Conservation (phyloP, 371 early-diverging fungal genomes). For the Mortierella sp. region DNA sequence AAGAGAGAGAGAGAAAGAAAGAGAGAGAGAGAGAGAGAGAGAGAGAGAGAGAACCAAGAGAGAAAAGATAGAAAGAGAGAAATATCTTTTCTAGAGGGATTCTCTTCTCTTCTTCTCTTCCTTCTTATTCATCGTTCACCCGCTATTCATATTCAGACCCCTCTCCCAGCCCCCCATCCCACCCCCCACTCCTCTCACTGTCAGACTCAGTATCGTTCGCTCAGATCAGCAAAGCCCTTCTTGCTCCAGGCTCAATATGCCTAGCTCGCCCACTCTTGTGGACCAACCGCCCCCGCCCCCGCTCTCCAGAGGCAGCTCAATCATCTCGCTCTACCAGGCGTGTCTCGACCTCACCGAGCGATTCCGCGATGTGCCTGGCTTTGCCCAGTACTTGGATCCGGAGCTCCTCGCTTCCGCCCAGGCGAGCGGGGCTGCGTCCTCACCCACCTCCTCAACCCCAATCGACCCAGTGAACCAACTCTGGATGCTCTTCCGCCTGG, state of each 20-base stretch:
- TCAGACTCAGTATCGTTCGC: background rate
- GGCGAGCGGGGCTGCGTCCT: too few species aligned
- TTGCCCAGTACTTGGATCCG: conserved; percentile 60
- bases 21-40: background rate
- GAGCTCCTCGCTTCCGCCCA: conserved; percentile 46
- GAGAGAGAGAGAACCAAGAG: too few species aligned
- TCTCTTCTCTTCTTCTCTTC: background rate
- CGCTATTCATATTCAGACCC: conserved; percentile 3
- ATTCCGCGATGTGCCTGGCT: conserved; percentile 62
- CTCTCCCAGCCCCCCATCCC: background rate
- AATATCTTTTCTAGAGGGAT: too few species aligned
- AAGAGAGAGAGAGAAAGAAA: too few species aligned
- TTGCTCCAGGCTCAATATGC: conserved; percentile 6
- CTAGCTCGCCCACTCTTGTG: conserved; percentile 8
- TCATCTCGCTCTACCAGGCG: conserved; percentile 65
- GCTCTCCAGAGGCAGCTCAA: conserved; percentile 6
- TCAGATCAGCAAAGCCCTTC: background rate
- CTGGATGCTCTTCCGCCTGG: conserved; percentile 89
- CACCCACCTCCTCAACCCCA: conserved; percentile 31
- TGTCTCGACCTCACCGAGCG: conserved; percentile 66
- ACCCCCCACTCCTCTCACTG: background rate
- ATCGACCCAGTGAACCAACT: conserved; percentile 84
- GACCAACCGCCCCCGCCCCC: conserved; percentile 14
- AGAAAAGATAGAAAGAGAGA: too few species aligned
- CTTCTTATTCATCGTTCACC: background rate